Conservation (phyloP, 2,329 filamentous ascomycete genomes). For the Teratosphaeriaceae sp. region DNA sequence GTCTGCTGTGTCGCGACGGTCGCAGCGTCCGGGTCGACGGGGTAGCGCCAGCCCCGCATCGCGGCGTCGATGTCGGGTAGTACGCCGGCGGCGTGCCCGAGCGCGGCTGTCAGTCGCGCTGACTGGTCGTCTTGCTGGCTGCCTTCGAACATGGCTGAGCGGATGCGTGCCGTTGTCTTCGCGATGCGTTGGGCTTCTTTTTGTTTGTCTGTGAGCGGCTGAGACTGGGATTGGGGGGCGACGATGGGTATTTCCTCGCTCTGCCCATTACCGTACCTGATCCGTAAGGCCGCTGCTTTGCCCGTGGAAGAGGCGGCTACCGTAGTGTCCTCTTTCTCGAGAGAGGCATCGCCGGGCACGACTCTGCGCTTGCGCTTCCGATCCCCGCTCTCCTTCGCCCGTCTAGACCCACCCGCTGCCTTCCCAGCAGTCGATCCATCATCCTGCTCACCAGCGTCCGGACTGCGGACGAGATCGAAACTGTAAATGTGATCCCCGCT, state of each 20-base stretch:
- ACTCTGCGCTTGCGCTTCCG: constrained; percentile 53
- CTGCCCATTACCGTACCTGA: constrained; percentile 55
- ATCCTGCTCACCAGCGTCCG: constrained; percentile 46
- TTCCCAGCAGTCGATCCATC: constrained; percentile 3
- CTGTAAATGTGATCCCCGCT: constrained; percentile 54
- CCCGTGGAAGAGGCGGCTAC: constrained; percentile 13
- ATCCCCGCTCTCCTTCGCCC: not conserved
- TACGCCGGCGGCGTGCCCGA: constrained; percentile 35
- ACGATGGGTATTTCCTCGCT: constrained; percentile 50
- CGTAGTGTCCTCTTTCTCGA: not conserved
- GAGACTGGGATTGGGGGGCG: constrained; percentile 18
- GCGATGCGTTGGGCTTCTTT: constrained; percentile 50
- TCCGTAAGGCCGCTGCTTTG: constrained; percentile 44
- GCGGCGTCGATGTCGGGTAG: constrained; percentile 53
- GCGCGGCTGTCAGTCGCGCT: constrained; percentile 19
- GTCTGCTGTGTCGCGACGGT: constrained; percentile 50
- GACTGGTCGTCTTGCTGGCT: constrained; percentile 18
- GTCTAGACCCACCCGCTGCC: constrained; percentile 22
- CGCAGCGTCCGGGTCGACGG: constrained; percentile 47
- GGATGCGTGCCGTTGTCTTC: constrained; percentile 47
- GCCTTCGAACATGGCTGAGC: constrained; percentile 46
- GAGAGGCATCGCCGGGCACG: constrained; percentile 32
- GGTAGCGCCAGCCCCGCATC: constrained; percentile 50
- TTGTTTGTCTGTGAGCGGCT: constrained; percentile 45
- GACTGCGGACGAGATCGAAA: constrained; percentile 56